A percentile compares a stretch with the other conserved stretches of the same genome.
phyloP scores from a whole-genome alignment of 2,329 filamentous ascomycete species.

The Phialophora expanda region DNA sequence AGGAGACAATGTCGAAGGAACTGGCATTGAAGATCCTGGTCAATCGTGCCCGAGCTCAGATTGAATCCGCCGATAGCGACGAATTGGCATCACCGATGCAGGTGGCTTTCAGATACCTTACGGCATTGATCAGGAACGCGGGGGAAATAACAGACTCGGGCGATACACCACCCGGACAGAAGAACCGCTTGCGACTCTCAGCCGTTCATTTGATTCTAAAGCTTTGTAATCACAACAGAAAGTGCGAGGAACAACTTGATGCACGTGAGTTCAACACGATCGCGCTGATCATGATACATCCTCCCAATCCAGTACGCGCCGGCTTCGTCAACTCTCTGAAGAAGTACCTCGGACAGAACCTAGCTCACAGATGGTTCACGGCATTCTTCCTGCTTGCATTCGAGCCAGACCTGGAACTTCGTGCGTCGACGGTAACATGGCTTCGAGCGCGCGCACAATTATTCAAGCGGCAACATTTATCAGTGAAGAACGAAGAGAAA shows the following conservation, averaged over 20 bases:
- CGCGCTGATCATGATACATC: constrained; percentile 80
- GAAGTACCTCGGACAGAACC: constrained; percentile 80
- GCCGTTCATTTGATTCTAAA: constrained; percentile 84
- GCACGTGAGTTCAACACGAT: constrained; percentile 79
- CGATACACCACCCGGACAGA: constrained; percentile 77
- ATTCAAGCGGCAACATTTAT: constrained; percentile 60
- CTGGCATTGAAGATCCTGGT: constrained; percentile 84
- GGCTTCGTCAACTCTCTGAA: constrained; percentile 84
- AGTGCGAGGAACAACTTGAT: constrained; percentile 74
- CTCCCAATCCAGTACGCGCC: constrained; percentile 72
- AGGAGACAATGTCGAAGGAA: constrained; percentile 82
- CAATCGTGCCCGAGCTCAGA: constrained; percentile 75
- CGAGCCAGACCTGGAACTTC: constrained; percentile 77
- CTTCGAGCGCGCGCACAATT: constrained; percentile 77
- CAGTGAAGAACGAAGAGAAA: constrained; percentile 44
- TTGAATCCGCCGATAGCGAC: constrained; percentile 56
- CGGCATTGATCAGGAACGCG: constrained; percentile 72
- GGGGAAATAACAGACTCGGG: constrained; percentile 80
- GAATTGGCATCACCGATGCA: constrained; percentile 59
- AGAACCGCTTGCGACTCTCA: constrained; percentile 77
- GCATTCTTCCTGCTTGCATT: constrained; percentile 90
- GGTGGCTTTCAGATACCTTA: constrained; percentile 78
- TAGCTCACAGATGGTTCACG: constrained; percentile 81
- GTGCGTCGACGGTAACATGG: constrained; percentile 81
- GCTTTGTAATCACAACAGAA: constrained; percentile 74